phyloP scores from a whole-genome alignment of 768 basidiomycete species.

The Strobilomyces dryophilus region DNA sequence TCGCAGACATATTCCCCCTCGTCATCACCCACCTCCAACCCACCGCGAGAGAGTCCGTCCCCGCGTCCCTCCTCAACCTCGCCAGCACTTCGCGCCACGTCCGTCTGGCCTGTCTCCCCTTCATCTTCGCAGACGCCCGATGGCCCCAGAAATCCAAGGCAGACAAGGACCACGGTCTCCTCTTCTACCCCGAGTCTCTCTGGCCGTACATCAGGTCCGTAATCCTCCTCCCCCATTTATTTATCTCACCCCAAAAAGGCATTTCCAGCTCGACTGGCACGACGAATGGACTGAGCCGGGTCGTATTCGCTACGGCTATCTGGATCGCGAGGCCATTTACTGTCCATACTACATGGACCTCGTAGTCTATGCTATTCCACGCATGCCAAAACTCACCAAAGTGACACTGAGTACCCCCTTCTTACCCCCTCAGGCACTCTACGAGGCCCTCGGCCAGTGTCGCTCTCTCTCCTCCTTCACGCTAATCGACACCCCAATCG shows the following conservation, averaged over 20 bases:
- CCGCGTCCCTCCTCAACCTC: conserved; percentile 20
- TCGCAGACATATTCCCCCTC: conserved; percentile 34
- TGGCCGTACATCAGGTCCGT: conserved; percentile 31
- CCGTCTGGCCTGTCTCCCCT: conserved; percentile 29
- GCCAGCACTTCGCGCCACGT: conserved; percentile 23
- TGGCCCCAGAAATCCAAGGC: conserved; percentile 31
- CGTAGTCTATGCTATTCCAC: conserved; percentile 21
- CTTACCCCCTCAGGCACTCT: conserved; percentile 28
- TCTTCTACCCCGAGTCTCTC: conserved; percentile 27
- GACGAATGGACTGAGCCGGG: conserved; percentile 36
- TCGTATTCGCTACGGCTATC: conserved; percentile 30
- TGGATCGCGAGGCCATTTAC: conserved; percentile 32
- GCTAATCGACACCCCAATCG: conserved; percentile 33
- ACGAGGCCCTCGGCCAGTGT: conserved; percentile 27
- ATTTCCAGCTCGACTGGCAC: conserved; percentile 33
- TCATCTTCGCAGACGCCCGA: conserved; percentile 30
- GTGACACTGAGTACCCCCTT: conserved; percentile 31
- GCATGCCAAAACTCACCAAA: conserved; percentile 29
- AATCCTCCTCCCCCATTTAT: neutral
- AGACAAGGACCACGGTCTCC: conserved; percentile 21
- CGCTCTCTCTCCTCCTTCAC: conserved; percentile 24
- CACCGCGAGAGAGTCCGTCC: neutral
- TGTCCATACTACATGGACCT: conserved; percentile 26
- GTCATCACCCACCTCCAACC: conserved; percentile 26
- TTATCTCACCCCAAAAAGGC: conserved; percentile 14